Evolutionary conservation across 495 filamentous ascomycete genomes (phyloP), one percentile per base, ranked within the genome.

Genomic region (Tuber umbilicatum): DNA sequence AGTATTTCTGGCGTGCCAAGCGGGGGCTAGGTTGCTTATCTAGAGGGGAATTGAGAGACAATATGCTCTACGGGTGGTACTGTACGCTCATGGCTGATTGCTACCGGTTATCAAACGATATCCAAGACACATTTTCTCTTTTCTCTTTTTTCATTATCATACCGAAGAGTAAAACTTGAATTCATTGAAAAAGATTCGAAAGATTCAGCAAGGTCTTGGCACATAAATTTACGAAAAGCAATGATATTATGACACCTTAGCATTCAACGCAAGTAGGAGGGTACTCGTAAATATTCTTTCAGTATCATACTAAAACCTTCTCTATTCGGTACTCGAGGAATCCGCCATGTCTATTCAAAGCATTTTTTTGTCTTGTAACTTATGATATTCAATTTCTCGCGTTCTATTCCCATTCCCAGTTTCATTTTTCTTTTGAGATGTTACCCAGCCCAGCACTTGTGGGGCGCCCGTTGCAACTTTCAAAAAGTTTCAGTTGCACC

Each of bases 391-490:
- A 40, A 55, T 50, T 68, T 45, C 17, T 31, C 38, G 37, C 43
- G 39, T 27, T 47, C 68, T 35, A n/a, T 39, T 38, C 16, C n/a
- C 40, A 43, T n/a, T 40, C 35, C 41, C 45, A 43, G 42, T 45
- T 75, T 55, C 71, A 41, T 73, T 68, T 78, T 37, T 41, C 7
- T 68, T 75, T 75, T 16, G 38, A n/a, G 31, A 31, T n/a, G 19
- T 27, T 47, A n/a, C 67, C 42, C 19, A 67, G 14, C 38, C 23
- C 31, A 43, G 31, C 21, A 73, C 38, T 21, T 38, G 17, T 40
- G 39, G 3, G 5, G 39, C 39, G 10, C 5, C 5, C 42, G 42
- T 17, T 16, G 17, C 42, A 3, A 16, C 42, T 17, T 16, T 16
- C 42, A 5, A 17, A 45, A 45, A 35, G 23, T 55, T 60, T 10